Conservation (phyloP, 78 protist genomes). For the Cavenderia fasciculata region DNA sequence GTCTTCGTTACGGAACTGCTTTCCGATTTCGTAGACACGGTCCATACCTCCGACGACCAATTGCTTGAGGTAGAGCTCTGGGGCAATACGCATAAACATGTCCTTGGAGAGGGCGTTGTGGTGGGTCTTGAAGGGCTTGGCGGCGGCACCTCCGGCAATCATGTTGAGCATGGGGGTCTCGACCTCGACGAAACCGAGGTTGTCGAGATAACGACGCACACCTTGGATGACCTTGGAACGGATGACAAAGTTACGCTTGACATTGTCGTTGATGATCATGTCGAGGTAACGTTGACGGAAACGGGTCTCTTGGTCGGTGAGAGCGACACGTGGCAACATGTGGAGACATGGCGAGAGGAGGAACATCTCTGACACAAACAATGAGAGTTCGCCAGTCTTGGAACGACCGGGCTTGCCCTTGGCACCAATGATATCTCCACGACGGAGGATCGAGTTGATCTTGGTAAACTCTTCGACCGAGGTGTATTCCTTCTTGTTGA, state of each 20-base stretch:
- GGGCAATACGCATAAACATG: slow-evolving; percentile 99
- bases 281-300: slow-evolving; percentile 98
- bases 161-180: slow-evolving; percentile 99
- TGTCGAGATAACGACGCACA: slow-evolving; percentile 91
- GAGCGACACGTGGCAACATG: slow-evolving; percentile 92
- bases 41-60: slow-evolving; percentile 99
- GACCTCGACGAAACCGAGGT: slow-evolving; percentile 94
- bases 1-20: slow-evolving; percentile 99
- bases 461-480: slow-evolving; percentile 78
- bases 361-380: slow-evolving; percentile 85
- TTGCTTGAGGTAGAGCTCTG: slow-evolving; percentile 99
- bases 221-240: slow-evolving; percentile 92
- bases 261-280: slow-evolving; percentile 92
- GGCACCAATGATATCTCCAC: slow-evolving; percentile 99
- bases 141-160: slow-evolving; percentile 99
- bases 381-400: slow-evolving; percentile 97
- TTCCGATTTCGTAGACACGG: slow-evolving; percentile 99
- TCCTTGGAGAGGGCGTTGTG: slow-evolving; percentile 98
- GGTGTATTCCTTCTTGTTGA: slow-evolving; percentile 40
- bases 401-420: slow-evolving; percentile 94
- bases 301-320: slow-evolving; percentile 87
- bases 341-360: slow-evolving; percentile 99
- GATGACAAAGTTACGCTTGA: slow-evolving; percentile 81
- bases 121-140: slow-evolving; percentile 99
- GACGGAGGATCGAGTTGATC: slow-evolving; percentile 74